These are phyloP conservation scores for Cyanodermella asteris DNA, from an alignment of 2,329 filamentous ascomycete genomes.

Conservation along the genomic window DNA sequence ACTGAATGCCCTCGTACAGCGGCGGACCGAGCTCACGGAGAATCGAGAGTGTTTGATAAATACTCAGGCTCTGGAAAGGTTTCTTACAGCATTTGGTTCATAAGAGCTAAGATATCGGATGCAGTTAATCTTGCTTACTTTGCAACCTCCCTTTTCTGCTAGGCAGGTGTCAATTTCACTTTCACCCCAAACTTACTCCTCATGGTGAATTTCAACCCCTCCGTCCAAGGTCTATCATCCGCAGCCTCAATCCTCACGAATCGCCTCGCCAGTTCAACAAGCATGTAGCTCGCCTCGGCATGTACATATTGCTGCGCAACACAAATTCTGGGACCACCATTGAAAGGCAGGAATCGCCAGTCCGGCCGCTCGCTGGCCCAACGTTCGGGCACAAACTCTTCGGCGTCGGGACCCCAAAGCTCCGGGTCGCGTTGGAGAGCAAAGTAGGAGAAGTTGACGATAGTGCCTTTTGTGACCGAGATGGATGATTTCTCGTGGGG, in stretches of 20 bases:
- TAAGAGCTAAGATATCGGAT: no score
- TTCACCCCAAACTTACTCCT: conserved; percentile 6
- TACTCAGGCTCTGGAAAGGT: no score
- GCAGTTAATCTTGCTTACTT: no score
- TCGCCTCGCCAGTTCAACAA: conserved; percentile 3
- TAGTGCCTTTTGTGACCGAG: conserved; percentile 12
- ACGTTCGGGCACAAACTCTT: conserved; percentile 9
- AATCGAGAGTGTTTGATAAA: no score
- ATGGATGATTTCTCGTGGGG: conserved; percentile 11
- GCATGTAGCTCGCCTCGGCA: conserved; percentile 3
- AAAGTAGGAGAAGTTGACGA: conserved; percentile 13
- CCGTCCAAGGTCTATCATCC: conserved; percentile 3
- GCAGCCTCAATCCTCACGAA: conserved; percentile 4
- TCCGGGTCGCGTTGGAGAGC: conserved; percentile 17
- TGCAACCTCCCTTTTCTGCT: no score
- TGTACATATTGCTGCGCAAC: conserved; percentile 3
- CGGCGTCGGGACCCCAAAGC: conserved; percentile 16
- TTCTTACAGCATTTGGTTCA: no score
- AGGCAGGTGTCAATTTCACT: conserved; percentile 1
- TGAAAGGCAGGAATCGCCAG: conserved; percentile 16
- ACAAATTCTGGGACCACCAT: conserved; percentile 13
- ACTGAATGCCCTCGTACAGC: no score
- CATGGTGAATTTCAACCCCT: conserved; percentile 3
- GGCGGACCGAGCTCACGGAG: no score
- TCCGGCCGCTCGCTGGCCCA: conserved; percentile 4